Percentiles rank a stretch among this genome's conserved stretches.
Conservation (phyloP, 2,329 filamentous ascomycete species). For the Botrytis paeoniae region DNA sequence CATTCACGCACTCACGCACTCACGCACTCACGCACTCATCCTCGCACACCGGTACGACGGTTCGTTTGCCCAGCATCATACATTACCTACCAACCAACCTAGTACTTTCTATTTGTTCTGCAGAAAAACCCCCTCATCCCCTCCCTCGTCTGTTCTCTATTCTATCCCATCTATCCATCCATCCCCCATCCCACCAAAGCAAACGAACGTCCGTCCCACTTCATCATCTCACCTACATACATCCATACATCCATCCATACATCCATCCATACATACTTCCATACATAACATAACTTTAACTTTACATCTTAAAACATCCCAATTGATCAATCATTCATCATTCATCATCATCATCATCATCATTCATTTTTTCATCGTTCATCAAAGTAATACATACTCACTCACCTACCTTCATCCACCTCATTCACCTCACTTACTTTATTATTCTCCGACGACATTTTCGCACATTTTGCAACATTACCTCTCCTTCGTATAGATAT, state of each 20-base stretch:
- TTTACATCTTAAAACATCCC: not conserved
- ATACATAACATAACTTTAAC: not conserved
- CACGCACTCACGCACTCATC: too few relatives aligned
- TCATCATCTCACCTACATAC: not conserved
- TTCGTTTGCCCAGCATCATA: not conserved
- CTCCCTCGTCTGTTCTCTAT: slow-evolving; percentile 2
- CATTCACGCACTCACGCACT: not conserved
- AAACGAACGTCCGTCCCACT: not conserved
- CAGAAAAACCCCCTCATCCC: not conserved
- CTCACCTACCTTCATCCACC: too few relatives aligned
- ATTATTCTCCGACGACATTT: not conserved
- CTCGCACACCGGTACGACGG: not conserved
- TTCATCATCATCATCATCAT: not conserved
- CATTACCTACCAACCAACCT: not conserved
- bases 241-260: not conserved
- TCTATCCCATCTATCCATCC: not conserved
- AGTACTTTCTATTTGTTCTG: not conserved
- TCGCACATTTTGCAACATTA: not conserved
- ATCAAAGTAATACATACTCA: not conserved
- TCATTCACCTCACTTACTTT: not conserved
- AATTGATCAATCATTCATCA: not conserved
- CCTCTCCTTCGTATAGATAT: not conserved
- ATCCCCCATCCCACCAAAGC: not conserved
- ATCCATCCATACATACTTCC: not conserved
- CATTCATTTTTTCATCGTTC: not conserved